Base-by-base conservation (phyloP, 2,329 filamentous ascomycete genomes). In the Colletotrichum sidae region DNA sequence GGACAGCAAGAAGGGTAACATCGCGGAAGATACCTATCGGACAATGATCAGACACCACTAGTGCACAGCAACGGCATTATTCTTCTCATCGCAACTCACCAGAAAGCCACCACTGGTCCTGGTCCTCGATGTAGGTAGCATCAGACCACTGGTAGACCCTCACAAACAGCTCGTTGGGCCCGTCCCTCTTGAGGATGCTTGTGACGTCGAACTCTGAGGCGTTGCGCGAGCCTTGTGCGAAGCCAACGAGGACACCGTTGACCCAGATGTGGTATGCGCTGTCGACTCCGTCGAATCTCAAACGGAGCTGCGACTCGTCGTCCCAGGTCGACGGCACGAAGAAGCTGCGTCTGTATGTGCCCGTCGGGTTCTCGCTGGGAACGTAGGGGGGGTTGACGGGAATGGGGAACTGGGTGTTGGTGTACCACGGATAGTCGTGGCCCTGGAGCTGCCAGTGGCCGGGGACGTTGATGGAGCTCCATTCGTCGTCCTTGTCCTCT, bases 221-320 rank as follows among this genome's bases (percentile, higher is more conserved):
- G 69, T 92, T 92, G 42, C 90, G 81, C 9, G 86, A 86, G 0
- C 90, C 90, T 71, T 92, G 89, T 3, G 86, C 86, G 70, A 92
- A 92, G 2, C 90, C 90, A 2, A 92, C 79, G 41, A 88, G 77
- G 13, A 78, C 72, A 0, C 88, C 88, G 68, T 92, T 92, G 7
- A 92, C 77, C 83, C 85, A 92, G 10, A 92, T 76, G 73, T 92
- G 89, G 70, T 90, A 92, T 0, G 90, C 87, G 70, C 88, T 89
- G 70, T 92, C 90, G 0, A 92, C 90, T 2, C 90, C 90, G 59
- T 92, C 90, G 66, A 92, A 92, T 10, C 90, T 81, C 25, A 92
- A 77, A 13, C 89, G 81, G 15, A 92, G 76, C 67, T 90, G 86
- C 6, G 69, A 72, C 60, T 76, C 72, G 9, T 71, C 71, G 34